These are phyloP conservation scores for Fraxinus platypoda DNA, from an alignment of 305 asterid genomes.

Conservation along the genomic window DNA sequence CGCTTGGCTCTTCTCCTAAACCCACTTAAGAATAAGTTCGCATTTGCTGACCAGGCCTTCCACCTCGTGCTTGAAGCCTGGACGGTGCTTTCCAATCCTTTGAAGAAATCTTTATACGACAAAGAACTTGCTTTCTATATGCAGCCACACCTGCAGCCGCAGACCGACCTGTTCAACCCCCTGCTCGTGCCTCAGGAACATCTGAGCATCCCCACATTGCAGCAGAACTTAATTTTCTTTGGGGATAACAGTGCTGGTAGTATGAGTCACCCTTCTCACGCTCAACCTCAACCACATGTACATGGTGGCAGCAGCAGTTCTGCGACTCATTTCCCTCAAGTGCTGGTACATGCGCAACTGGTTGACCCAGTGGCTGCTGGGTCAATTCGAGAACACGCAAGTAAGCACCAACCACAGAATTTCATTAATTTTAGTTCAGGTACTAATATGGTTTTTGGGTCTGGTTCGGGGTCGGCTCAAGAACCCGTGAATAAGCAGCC, in stretches of 20 bases:
- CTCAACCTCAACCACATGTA: constrained; percentile 10
- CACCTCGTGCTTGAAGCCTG: constrained; percentile 55
- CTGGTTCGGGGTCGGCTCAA: constrained; percentile 10
- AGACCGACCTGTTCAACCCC: constrained; percentile 32
- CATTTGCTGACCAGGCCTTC: constrained; percentile 65
- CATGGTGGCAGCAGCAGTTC: constrained; percentile 23
- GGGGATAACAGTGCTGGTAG: constrained; percentile 31
- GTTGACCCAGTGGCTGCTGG: constrained; percentile 26
- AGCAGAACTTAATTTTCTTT: constrained; percentile 29
- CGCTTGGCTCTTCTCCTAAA: constrained; percentile 42
- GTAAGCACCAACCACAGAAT: not conserved
- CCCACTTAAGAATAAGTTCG: constrained; percentile 53
- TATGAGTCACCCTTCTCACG: constrained; percentile 7
- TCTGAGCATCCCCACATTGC: constrained; percentile 18
- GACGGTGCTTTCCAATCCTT: constrained; percentile 53
- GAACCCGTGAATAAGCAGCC: constrained; percentile 13
- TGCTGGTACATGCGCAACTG: constrained; percentile 29
- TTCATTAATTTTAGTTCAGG: constrained; percentile 13
- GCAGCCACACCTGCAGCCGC: constrained; percentile 29
- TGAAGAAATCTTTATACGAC: constrained; percentile 50
- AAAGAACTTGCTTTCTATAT: constrained; percentile 33
- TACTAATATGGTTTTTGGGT: constrained; percentile 22
- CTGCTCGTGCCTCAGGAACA: not conserved
- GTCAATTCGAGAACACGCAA: constrained; percentile 2
- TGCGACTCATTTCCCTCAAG: constrained; percentile 34